A percentile compares a stretch with the other conserved stretches of the same genome.
These are phyloP conservation scores for Theileria sp. DNA, from an alignment of 169 alveolate species.

Conservation along the genomic window DNA sequence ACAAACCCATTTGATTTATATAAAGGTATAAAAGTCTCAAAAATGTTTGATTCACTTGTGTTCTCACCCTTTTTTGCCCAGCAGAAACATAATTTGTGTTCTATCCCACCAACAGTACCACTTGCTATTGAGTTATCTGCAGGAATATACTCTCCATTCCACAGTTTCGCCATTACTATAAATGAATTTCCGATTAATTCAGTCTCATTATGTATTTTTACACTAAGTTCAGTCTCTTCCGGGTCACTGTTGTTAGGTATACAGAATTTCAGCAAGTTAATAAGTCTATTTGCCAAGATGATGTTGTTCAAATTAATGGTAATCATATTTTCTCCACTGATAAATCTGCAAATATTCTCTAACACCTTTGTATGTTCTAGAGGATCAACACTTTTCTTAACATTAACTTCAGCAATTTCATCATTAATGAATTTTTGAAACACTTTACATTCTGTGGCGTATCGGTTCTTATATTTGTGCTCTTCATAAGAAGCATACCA, in stretches of 20 bases:
- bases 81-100: neutral
- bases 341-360: neutral
- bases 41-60: neutral
- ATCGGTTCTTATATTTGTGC: no score
- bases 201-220: no score
- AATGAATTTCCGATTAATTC: neutral
- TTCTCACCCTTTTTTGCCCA: neutral
- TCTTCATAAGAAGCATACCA: neutral
- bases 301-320: neutral
- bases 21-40: neutral
- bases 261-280: neutral
- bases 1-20: slow-evolving; percentile 9
- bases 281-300: neutral
- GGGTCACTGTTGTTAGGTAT: neutral
- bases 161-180: neutral
- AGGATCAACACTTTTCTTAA: neutral
- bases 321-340: neutral
- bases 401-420: neutral
- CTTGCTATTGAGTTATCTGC: neutral
- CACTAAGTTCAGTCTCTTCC: neutral
- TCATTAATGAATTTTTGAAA: neutral
- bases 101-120: neutral
- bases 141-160: neutral
- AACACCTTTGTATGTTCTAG: neutral
- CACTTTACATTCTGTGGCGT: neutral